Evolutionary conservation across 306 rosid genomes (phyloP).

Genomic region (Begonia fuchsioides): DNA sequence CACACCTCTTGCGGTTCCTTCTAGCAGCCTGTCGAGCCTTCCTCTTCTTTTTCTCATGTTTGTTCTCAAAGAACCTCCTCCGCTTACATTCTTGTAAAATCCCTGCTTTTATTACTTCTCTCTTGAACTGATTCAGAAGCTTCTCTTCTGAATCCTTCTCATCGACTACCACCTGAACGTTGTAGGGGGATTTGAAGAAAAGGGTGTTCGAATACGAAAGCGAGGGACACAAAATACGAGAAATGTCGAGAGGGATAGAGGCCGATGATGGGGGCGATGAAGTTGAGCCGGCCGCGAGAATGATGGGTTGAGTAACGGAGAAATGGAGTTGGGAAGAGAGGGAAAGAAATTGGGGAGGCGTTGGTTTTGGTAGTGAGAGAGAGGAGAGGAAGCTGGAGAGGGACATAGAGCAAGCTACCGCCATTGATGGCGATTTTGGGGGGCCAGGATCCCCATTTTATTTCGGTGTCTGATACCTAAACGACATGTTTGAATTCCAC

Average conservation of each 20-base stretch:
- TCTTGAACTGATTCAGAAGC: conserved; percentile 13
- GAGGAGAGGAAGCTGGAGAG: conserved; percentile 14
- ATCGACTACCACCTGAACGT: conserved; percentile 15
- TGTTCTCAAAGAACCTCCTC: conserved; percentile 22
- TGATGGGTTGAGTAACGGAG: neutral
- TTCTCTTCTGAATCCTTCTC: conserved; percentile 21
- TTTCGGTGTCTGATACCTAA: no score
- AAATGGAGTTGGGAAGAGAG: conserved; percentile 3
- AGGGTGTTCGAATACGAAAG: conserved; percentile 9
- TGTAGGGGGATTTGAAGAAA: conserved; percentile 19
- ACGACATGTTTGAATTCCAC: no score
- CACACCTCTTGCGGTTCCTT: conserved; percentile 19
- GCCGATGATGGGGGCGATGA: neutral
- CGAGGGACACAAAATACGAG: conserved; percentile 5
- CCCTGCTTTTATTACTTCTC: conserved; percentile 21
- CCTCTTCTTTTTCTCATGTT: conserved; percentile 16
- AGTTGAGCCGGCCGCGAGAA: conserved; percentile 3
- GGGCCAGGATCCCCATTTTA: no score
- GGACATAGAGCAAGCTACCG: conserved; percentile 5
- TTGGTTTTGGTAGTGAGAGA: conserved; percentile 10
- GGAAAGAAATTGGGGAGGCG: conserved; percentile 2
- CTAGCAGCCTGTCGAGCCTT: conserved; percentile 21
- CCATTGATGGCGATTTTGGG: conserved; percentile 5
- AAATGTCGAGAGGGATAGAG: neutral
- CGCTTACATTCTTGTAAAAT: conserved; percentile 21